Base-by-base conservation (phyloP, 2,329 filamentous ascomycete genomes). In the Exophiala sp. region DNA sequence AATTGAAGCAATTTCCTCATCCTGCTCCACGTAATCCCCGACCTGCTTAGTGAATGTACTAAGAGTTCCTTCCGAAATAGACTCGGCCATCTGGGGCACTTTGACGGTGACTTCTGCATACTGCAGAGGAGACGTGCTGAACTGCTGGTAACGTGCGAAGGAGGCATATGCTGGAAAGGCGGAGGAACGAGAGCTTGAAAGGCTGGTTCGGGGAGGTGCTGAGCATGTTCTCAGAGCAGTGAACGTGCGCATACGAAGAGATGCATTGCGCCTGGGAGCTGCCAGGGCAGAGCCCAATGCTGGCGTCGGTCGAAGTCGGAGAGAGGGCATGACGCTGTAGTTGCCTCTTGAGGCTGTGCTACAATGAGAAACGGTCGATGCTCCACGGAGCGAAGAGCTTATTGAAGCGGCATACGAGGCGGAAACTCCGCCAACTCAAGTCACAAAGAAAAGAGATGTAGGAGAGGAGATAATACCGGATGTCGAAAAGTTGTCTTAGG, bases 1-100 rank as follows among this genome's bases (percentile, higher is more conserved):
- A 65, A 98, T 98, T 43, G 91, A 96, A 24, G 93, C 93, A 68
- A 98, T 91, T 70, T 98, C 93, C 73, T 97, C 93, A 66, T 98
- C 93, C 64, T 85, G 84, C 74, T 95, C 89, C 45, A 98, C 90
- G 63, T 82, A 90, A 68, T 98, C 93, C 64, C 93, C 93, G 62
- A 96, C 76, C 72, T 91, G 76, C 74, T 97, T 97, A 64, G 81
- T 85, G 76, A 90, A 97, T 67, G 95, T 89, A 74, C 95, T 96
- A 65, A 98, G 70, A 18, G 93, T 98, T 55, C 93, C 93, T 71
- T 98, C 93, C 38, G 88, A 94, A 69, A 98, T 97, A 43, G 93
- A 97, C 72, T 98, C 93, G 58, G 93, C 93, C 93, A 98, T 97
- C 67, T 93, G 81, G 27, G 93, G 93, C 60, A 97, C 93, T 73